Percentiles rank a stretch among this genome's conserved stretches.
phyloP scores from a whole-genome alignment of 2,329 filamentous ascomycete genomes.

The Bipolaris cookei region DNA sequence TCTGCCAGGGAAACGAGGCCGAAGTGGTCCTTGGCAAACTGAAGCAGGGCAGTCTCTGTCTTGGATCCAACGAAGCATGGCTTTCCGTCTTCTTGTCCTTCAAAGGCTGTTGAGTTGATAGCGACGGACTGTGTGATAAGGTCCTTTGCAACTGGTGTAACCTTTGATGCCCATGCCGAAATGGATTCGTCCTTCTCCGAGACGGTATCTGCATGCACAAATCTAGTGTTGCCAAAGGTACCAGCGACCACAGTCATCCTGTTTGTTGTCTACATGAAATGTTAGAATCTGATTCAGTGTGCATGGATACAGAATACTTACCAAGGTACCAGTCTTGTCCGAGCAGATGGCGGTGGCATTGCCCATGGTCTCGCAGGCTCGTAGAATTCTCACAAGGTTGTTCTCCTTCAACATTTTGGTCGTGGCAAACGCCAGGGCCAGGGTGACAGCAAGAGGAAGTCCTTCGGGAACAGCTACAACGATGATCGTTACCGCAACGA shows the following conservation, averaged over 20 bases:
- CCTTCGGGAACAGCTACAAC: constrained; percentile 53
- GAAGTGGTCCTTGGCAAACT: constrained; percentile 59
- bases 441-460: constrained; percentile 45
- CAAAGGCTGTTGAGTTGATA: constrained; percentile 62
- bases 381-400: constrained; percentile 43
- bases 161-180: constrained; percentile 53
- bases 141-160: constrained; percentile 47
- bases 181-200: constrained; percentile 48
- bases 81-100: constrained; percentile 51
- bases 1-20: constrained; percentile 59
- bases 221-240: constrained; percentile 45
- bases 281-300: not conserved
- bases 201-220: constrained; percentile 60
- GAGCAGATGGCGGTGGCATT: constrained; percentile 47
- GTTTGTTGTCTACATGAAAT: constrained; percentile 40
- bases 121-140: constrained; percentile 41
- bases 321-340: constrained; percentile 45
- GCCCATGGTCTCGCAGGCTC: constrained; percentile 47
- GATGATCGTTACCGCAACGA: constrained; percentile 52
- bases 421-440: constrained; percentile 47
- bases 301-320: not conserved
- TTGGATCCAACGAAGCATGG: constrained; percentile 63
- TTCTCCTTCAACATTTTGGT: constrained; percentile 47
- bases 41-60: constrained; percentile 62
- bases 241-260: constrained; percentile 53